A percentile compares a stretch with the other conserved stretches of the same genome.
These are phyloP conservation scores for Pyronema domesticum DNA, from an alignment of 495 filamentous ascomycete species.

Conservation along the genomic window DNA sequence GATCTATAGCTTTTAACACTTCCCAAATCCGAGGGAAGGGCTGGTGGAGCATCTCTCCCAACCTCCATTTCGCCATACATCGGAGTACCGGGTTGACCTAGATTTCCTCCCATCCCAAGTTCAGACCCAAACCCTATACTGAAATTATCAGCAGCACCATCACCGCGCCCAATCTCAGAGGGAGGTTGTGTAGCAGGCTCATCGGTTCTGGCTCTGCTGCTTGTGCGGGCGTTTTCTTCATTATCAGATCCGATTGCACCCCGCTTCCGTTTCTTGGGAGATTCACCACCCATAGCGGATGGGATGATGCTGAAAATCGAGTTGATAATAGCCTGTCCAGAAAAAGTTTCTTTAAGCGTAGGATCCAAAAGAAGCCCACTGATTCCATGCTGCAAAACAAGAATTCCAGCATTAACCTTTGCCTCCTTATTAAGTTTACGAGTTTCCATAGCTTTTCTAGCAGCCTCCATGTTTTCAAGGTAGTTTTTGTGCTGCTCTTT, in stretches of 20 bases:
- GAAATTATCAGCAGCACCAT: neutral
- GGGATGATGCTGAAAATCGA: neutral
- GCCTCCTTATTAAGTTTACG: constrained; percentile 17
- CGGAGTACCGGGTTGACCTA: no score
- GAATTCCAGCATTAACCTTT: constrained; percentile 31
- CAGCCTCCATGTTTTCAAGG: constrained; percentile 33
- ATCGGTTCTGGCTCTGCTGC: neutral
- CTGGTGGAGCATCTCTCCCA: neutral
- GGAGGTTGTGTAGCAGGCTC: neutral
- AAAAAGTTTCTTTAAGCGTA: constrained; percentile 14
- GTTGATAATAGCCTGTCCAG: constrained; percentile 12
- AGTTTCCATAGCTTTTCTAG: constrained; percentile 9
- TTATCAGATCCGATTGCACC: neutral
- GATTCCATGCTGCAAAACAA: constrained; percentile 32
- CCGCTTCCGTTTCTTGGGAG: neutral
- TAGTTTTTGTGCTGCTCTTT: constrained; percentile 45
- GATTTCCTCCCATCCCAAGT: no score
- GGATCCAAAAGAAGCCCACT: constrained; percentile 17
- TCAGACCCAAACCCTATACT: no score
- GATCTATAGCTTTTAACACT: no score
- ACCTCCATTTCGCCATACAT: neutral
- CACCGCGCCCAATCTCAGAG: neutral
- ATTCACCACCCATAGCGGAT: neutral
- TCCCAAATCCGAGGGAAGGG: no score
- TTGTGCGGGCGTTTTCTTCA: neutral